Evolutionary conservation across 73 alveolate species (phyloP).

Genomic region (Breviolum minutum): DNA sequence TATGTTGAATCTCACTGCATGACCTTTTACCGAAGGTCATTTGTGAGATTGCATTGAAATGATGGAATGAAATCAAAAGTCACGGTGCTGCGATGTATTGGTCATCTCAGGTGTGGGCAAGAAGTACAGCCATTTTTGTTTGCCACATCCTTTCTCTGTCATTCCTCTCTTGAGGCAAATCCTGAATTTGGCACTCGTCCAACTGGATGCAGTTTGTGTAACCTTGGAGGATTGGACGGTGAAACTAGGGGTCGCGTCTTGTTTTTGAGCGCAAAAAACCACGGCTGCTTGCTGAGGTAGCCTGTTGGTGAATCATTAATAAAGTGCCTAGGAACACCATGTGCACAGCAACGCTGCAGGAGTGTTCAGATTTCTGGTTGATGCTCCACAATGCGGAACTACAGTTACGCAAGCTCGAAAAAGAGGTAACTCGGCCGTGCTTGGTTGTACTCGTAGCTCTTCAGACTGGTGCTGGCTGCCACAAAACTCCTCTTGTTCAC

Average conservation of each 20-base stretch:
- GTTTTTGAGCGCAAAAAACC: neutral
- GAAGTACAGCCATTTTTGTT: neutral
- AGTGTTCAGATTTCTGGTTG: constrained; percentile 83
- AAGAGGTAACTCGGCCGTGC: neutral
- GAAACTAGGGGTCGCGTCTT: too few species aligned
- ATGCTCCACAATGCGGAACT: constrained; percentile 88
- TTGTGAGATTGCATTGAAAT: too few species aligned
- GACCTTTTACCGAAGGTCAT: too few species aligned
- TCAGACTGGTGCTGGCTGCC: too few species aligned
- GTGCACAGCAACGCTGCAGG: neutral
- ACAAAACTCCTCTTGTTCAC: neutral
- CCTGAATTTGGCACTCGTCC: constrained; percentile 41
- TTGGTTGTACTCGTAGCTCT: too few species aligned
- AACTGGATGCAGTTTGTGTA: constrained; percentile 56
- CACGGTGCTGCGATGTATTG: too few species aligned
- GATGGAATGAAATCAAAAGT: too few species aligned
- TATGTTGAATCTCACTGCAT: too few species aligned
- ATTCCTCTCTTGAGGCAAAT: constrained; percentile 24
- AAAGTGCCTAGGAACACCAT: neutral
- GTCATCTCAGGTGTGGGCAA: too few species aligned
- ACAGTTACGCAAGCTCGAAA: constrained; percentile 75
- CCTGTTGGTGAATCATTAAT: neutral
- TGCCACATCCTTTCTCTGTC: neutral
- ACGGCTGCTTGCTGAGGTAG: neutral
- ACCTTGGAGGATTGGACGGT: constrained; percentile 20